phyloP scores from a whole-genome alignment of 495 filamentous ascomycete species.

The Jackrogersella minutella region DNA sequence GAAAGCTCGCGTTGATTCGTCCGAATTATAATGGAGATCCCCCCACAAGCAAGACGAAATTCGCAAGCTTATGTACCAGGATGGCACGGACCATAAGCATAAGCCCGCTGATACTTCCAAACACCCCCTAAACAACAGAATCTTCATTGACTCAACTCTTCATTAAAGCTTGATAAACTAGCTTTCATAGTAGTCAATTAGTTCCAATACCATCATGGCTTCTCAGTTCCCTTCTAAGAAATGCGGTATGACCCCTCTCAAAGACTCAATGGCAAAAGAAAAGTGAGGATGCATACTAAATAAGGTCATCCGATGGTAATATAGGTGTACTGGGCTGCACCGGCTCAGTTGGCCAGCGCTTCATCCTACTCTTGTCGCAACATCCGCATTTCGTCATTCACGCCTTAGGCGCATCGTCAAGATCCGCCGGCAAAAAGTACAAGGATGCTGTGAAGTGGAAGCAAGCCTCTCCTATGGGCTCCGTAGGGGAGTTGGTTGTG shows the following conservation, averaged over 20 bases:
- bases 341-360: slow-evolving; percentile 87
- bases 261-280: slow-evolving; percentile 1
- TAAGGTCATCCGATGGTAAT: not conserved
- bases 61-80: too few species aligned
- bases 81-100: too few species aligned
- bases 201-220: slow-evolving; percentile 42
- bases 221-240: slow-evolving; percentile 60
- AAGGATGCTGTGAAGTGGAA: slow-evolving; percentile 86
- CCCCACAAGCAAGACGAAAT: too few species aligned
- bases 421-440: slow-evolving; percentile 84
- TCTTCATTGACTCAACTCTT: slow-evolving; percentile 23
- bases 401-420: slow-evolving; percentile 78
- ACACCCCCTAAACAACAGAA: too few species aligned
- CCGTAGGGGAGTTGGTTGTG: slow-evolving; percentile 73
- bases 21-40: too few species aligned
- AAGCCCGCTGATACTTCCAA: too few species aligned
- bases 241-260: slow-evolving; percentile 51
- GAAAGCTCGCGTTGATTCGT: too few species aligned
- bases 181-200: slow-evolving; percentile 41
- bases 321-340: slow-evolving; percentile 73
- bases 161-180: slow-evolving; percentile 2
- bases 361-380: slow-evolving; percentile 80
- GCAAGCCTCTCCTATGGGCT: slow-evolving; percentile 76
- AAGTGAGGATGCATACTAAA: not conserved
- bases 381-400: slow-evolving; percentile 80